Base-by-base conservation (phyloP, 2,329 filamentous ascomycete species). In the Alternaria arbusti region DNA sequence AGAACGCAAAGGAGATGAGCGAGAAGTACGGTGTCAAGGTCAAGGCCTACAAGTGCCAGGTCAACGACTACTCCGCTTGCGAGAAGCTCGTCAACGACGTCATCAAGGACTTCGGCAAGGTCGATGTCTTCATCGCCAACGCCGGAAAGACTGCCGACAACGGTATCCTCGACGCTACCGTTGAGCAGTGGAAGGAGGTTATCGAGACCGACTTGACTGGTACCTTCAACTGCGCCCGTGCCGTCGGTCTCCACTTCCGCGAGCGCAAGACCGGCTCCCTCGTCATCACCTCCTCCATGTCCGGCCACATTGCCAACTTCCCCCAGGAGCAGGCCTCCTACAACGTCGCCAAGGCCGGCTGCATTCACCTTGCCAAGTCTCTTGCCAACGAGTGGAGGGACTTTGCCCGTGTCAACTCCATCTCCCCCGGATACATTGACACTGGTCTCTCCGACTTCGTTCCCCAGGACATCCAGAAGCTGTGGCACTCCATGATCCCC, bases 161-260 rank as follows among this genome's bases (percentile, higher is more conserved):
- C 59, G 90, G 90, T 61, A 85, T 92, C 74, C 83, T 92, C 52
- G 90, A 93, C 66, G 88, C 88, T 76, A 86, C 88, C 23, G 88
- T 91, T 22, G 85, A 90, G 75, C 91, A 93, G 76, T 88, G 89
- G 77, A 89, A 94, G 77, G 87, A 89, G 79, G 92, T 97, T 84
- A 86, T 97, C 80, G 87, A 91, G 73, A 90, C 95, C 74, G 96
- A 97, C 81, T 86, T 97, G 71, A 96, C 89, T n/a, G 94, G 94
- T 12, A 90, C 90, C 43, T 93, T 91, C 81, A 95, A 92, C 85
- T 96, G 93, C 67, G 93, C 93, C 25, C 92, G 95, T 83, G 93
- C 93, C 20, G 92, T 93, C n/a, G 94, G 94, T 32, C 86, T 90
- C 59, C 91, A 96, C 81, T 90, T 90, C 86, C 88, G 88, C 80